Base-by-base conservation (phyloP, 208 protist species). In the Strigomonas culicis region DNA sequence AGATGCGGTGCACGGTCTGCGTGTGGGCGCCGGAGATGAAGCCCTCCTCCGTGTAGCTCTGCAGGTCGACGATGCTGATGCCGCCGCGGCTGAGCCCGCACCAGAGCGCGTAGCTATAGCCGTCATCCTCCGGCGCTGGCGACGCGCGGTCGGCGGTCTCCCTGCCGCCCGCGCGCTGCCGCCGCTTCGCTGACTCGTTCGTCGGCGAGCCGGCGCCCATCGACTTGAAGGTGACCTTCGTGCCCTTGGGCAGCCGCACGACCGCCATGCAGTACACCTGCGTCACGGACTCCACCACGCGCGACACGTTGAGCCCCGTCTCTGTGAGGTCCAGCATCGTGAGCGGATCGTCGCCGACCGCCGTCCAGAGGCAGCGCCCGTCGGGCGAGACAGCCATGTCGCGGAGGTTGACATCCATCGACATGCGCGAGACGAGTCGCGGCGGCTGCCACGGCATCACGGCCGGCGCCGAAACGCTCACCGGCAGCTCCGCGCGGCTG, bases 251-350 rank as follows among this genome's bases (percentile, higher is more conserved):
- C 27, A 95, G 67, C 46, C 71, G 72, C 41, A 95, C 90, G 11
- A 95, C 78, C 17, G 84, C 80, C 77, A 95, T 86, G 52, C 82
- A 84, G 77, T 90, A 68, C 47, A 95, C 86, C 71, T 92, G 79
- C n/a, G 77, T 79, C n/a, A 92, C 80, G 59, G 68, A 60, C 36
- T 80, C 66, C 41, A 95, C 27, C 1, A 72, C 77, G n/a, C 79
- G 69, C 11, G 53, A 75, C 46, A 75, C 66, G 28, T 77, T 53
- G 28, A 95, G 68, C 56, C 87, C 68, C 39, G 67, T 65, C 30
- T 81, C 81, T 44, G 79, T 73, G 41, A 94, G 72, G 51, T 82
- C 80, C 31, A 93, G 31, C 50, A 86, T 53, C 11, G 74, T 74
- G 39, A 93, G 70, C 0, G 82, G 77, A 61, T 92, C 84, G 68